phyloP scores from a whole-genome alignment of 2,329 filamentous ascomycete genomes.

The Elsinoe necatrix region DNA sequence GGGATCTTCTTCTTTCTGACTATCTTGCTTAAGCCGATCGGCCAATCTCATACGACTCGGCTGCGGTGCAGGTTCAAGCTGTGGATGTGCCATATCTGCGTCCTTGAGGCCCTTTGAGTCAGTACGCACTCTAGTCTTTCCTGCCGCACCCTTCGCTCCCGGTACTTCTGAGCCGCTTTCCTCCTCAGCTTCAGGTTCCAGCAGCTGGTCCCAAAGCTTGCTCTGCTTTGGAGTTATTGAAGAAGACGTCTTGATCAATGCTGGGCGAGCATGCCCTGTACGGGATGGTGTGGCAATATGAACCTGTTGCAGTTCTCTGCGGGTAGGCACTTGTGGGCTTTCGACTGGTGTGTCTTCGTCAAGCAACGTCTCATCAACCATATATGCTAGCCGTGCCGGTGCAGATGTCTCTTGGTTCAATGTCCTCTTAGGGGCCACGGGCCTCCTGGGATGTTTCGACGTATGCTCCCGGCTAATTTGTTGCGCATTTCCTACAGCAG shows the following conservation, averaged over 20 bases:
- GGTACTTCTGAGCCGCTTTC: background rate
- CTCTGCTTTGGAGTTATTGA: constrained; percentile 27
- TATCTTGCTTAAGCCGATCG: constrained; percentile 13
- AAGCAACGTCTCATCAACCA: constrained; percentile 22
- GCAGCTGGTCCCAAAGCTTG: constrained; percentile 26
- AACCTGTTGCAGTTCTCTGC: constrained; percentile 13
- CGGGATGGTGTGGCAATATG: background rate
- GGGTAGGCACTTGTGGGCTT: constrained; percentile 19
- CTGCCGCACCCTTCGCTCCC: background rate
- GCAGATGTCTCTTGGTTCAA: constrained; percentile 25
- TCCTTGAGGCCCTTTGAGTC: background rate
- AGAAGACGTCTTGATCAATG: background rate
- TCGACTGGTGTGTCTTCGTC: constrained; percentile 14
- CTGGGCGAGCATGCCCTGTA: background rate
- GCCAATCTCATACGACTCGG: background rate
- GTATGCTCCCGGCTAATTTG: too few relatives aligned
- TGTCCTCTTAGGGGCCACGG: background rate
- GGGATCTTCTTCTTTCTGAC: background rate
- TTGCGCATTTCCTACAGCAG: background rate
- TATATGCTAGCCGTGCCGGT: constrained; percentile 25
- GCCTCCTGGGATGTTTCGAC: background rate
- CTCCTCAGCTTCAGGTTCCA: constrained; percentile 21
- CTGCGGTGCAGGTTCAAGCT: background rate
- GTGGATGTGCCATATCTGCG: background rate
- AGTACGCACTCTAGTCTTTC: background rate